Base-by-base conservation (phyloP, 2,329 filamentous ascomycete genomes). In the Calonectria crousiana region DNA sequence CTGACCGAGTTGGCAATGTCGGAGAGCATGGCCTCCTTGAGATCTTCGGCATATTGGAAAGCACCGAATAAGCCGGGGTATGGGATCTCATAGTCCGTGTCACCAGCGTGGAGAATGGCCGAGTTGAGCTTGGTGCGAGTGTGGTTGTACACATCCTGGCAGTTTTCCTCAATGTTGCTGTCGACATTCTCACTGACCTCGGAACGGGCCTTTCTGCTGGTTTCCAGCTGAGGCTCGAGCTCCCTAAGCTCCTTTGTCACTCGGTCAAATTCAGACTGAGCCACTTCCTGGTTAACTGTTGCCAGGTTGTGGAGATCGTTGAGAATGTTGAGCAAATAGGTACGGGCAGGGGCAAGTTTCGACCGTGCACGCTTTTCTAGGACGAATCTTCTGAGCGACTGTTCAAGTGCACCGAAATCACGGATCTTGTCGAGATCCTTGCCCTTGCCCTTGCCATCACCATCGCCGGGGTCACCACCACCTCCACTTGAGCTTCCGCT, bases 311-410 rank as follows among this genome's bases (percentile, higher is more conserved):
- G 89, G 73, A 99, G 89, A 81, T 99, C 97, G 78, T 95, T 94
- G 41, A 99, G 89, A 32, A 98, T 93, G 84, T 99, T 99, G 80
- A 98, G 88, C 1, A 99, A 91, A 82, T 99, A 99, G 2, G 96
- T 98, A 85, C 95, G 96, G 9, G 97, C 97, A 6, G 97, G 97
- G 1, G 97, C 96, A 74, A 99, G 90, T 87, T 99, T 99, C 11
- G 97, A 98, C 36, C 95, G 92, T 62, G 97, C 95, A 71, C 97
- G 92, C 88, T 98, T 98, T 83, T 99, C 97, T 32, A 99, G 89
- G 10, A 99, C 97, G 79, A 99, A 99, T 56, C 96, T 92, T 73
- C 97, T 92, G 47, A 99, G 85, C 4, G 97, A 97, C 77, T 95
- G 92, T 84, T 99, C 97, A 6, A 99, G 89, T 68, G 93, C 93